phyloP scores from a whole-genome alignment of 306 rosid genomes.

The Inga oerstediana region DNA sequence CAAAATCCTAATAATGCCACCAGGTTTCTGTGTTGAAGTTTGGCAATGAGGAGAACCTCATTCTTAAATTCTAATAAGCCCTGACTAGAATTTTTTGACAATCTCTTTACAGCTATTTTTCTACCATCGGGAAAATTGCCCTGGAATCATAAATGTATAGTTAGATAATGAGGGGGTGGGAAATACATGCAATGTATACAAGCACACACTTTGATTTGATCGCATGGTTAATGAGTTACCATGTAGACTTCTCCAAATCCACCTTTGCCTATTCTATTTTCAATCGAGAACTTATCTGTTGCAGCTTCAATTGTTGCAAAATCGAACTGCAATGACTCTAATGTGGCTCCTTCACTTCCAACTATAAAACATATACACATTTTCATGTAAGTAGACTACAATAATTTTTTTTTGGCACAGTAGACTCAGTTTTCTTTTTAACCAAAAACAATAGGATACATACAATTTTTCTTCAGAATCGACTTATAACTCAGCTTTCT shows the following conservation, averaged over 20 bases:
- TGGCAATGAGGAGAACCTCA: neutral
- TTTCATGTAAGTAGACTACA: neutral
- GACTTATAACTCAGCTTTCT: neutral
- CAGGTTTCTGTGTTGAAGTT: neutral
- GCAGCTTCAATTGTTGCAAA: neutral
- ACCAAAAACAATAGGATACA: neutral
- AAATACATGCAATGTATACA: neutral
- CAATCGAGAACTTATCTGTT: neutral
- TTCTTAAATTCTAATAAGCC: neutral
- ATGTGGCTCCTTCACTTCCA: neutral
- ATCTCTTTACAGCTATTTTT: too few species aligned
- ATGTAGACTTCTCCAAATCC: neutral
- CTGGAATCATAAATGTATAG: too few species aligned
- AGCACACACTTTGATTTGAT: neutral
- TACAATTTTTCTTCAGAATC: neutral
- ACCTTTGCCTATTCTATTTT: neutral
- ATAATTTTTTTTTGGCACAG: neutral
- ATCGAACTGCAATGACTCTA: neutral
- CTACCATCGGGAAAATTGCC: too few species aligned
- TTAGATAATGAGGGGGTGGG: too few species aligned
- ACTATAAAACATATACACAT: neutral
- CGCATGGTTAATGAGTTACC: neutral
- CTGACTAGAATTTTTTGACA: too few species aligned
- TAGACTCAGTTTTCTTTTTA: too few species aligned
- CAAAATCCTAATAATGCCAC: neutral